Percentiles rank a stretch among this genome's conserved stretches.
Evolutionary conservation across 805 yeast genomes (phyloP).

Genomic region (Candida parachauliodes): DNA sequence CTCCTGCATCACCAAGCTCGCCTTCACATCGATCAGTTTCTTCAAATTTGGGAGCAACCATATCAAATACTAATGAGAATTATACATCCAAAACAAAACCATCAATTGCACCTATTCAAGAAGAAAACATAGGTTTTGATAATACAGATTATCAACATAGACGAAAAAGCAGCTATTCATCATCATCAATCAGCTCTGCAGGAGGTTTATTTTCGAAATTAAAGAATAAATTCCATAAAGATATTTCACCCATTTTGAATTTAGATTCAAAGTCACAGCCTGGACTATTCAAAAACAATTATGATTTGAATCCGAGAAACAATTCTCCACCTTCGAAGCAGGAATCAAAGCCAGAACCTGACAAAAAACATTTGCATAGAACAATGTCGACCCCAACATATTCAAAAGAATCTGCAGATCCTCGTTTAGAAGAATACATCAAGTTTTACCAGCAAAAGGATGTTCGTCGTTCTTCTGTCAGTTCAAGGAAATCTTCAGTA

Average conservation of each 20-base stretch:
- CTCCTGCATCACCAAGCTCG: not conserved
- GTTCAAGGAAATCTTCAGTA: conserved; percentile 14
- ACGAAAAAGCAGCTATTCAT: conserved; percentile 14
- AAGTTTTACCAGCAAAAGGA: conserved; percentile 28
- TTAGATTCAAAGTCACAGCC: not conserved
- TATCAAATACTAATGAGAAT: conserved; percentile 32
- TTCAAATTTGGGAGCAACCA: conserved; percentile 21
- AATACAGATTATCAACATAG: not conserved
- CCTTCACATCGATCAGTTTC: conserved; percentile 8
- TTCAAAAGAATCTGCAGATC: conserved; percentile 18
- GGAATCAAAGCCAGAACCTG: not conserved
- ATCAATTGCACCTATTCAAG: conserved; percentile 23
- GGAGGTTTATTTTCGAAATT: conserved; percentile 30
- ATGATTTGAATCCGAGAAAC: conserved; percentile 5
- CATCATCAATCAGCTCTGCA: conserved; percentile 12
- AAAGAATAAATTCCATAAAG: conserved; percentile 27
- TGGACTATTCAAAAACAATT: conserved; percentile 6
- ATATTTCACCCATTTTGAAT: conserved; percentile 8
- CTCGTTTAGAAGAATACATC: conserved; percentile 34
- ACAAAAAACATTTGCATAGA: conserved; percentile 2
- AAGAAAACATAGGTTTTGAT: conserved; percentile 9
- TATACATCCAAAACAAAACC: conserved; percentile 30
- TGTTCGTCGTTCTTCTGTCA: conserved; percentile 14
- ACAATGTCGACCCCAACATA: conserved; percentile 6
- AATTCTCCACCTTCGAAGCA: not conserved